Base-by-base conservation (phyloP, 2,329 filamentous ascomycete species). In the Bipolaris bicolor region DNA sequence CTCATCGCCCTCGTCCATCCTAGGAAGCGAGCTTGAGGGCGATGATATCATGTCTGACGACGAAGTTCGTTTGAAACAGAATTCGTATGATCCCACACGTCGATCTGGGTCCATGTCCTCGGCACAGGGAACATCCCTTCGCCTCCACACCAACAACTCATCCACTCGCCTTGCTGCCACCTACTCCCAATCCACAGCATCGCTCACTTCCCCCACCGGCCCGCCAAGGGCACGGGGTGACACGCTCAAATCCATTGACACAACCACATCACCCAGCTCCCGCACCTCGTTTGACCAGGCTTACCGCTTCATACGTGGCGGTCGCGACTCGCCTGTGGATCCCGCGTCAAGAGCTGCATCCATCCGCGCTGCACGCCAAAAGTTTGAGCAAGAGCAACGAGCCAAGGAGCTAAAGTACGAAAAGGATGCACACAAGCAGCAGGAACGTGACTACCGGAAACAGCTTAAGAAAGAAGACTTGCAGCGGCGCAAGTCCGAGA, bases 301-400 rank as follows among this genome's bases (percentile, higher is more conserved):
- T 20, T 82, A 85, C 61, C 80, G 81, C 47, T 78, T 81, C 62
- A 73, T 83, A 65, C 80, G 78, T 49, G 80, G 78, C 37, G 80
- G 78, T 24, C 77, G 80, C 33, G 83, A 82, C 55, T 79, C 77
- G 9, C 74, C 75, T 9, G 64, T 73, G 15, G 84, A 86, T 63
- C 79, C 84, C 7, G 77, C 81, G 29, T 81, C 81, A 5, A 80
- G 83, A 37, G 84, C 83, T 40, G 84, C 84, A 16, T 81, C 81
- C 3, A 83, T 87, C 9, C 81, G 82, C 52, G 83, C 82, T 43
- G 81, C 83, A 5, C 80, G 85, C 6, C 77, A 81, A 49, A 84
- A 84, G 31, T 87, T 86, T 67, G 79, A 84, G 56, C 83, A 86
- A 62, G 84, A 84, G 62, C 83, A 87, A 72, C 83, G 81, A 3